phyloP scores from a whole-genome alignment of 1,284 basidiomycete genomes.

The Cerrena zonata region DNA sequence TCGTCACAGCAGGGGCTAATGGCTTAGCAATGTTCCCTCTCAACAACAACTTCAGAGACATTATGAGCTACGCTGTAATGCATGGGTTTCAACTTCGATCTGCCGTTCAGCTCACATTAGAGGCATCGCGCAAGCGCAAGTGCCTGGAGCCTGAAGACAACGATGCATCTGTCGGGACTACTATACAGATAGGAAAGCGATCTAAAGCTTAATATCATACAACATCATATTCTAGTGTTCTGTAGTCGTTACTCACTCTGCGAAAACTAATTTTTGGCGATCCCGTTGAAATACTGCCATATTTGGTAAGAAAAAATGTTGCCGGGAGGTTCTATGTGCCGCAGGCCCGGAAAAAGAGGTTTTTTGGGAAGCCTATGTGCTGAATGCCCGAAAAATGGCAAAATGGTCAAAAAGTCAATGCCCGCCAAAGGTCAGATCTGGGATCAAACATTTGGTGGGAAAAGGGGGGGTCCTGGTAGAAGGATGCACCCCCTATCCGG shows the following conservation, averaged over 20 bases:
- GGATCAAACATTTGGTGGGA: neutral
- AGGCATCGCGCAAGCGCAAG: neutral
- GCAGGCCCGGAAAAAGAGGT: neutral
- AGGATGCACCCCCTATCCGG: conserved; percentile 33
- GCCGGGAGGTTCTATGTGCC: neutral
- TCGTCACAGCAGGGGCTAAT: neutral
- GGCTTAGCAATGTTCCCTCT: neutral
- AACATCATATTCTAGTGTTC: too few relatives aligned
- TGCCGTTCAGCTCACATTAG: neutral
- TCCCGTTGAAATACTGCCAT: too few relatives aligned
- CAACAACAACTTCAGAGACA: neutral
- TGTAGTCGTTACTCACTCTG: too few relatives aligned
- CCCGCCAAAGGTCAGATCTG: neutral
- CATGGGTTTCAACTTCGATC: neutral
- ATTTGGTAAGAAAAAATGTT: neutral
- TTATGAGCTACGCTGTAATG: neutral
- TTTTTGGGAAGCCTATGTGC: neutral
- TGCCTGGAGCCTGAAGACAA: neutral
- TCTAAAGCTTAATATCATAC: neutral
- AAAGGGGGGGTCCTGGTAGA: conserved; percentile 13
- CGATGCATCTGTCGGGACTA: neutral
- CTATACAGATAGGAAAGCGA: neutral
- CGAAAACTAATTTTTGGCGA: too few relatives aligned
- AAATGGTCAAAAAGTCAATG: neutral
- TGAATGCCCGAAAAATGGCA: neutral